Base-by-base conservation (phyloP, 768 basidiomycete genomes). In the Boletus fagicola region DNA sequence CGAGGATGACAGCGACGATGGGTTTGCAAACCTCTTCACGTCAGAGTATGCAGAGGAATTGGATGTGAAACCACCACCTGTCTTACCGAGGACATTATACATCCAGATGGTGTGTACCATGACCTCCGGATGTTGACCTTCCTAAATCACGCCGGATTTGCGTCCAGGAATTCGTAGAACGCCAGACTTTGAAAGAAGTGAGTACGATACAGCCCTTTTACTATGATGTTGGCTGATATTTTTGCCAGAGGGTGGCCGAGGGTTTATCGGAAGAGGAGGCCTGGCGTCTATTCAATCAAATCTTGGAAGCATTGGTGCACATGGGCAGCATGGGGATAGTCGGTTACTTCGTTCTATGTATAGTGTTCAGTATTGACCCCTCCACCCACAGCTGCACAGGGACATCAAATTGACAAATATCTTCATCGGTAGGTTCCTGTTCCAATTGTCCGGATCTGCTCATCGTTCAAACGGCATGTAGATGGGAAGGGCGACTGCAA, bases 341-440 rank as follows among this genome's bases (percentile, higher is more conserved):
- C 24, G 57, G 86, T 77, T 15, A 3, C n/a, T 51, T 54, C 30
- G 9, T 49, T 49, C 53, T 10, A 5, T 15, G n/a, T 30, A 18
- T 20, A 16, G 13, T 42, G 30, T 54, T 61, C 45, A 18, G 7
- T 53, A 44, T 49, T 51, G 36, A 70, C 40, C 11, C 6, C 18
- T 36, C 26, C 78, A 78, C 72, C 22, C 40, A n/a, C 51, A 85
- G 83, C 72, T 92, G 52, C 90, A 92, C 72, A 78, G 90, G 50
- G 94, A 97, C 69, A 90, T 98, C 69, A 98, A 98, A 69, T 75
- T 93, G 15, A 90, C 89, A 0, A 98, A 98, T 65, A 94, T 98
- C 60, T 93, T 98, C 72, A 92, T 96, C 49, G 92, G 92, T 92
- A 62, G 31, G 81, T 70, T 6, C n/a, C 16, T 15, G 13, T 30